Evolutionary conservation across 2,329 filamentous ascomycete genomes (phyloP).

Genomic region (Pestalotiopsis sp.): DNA sequence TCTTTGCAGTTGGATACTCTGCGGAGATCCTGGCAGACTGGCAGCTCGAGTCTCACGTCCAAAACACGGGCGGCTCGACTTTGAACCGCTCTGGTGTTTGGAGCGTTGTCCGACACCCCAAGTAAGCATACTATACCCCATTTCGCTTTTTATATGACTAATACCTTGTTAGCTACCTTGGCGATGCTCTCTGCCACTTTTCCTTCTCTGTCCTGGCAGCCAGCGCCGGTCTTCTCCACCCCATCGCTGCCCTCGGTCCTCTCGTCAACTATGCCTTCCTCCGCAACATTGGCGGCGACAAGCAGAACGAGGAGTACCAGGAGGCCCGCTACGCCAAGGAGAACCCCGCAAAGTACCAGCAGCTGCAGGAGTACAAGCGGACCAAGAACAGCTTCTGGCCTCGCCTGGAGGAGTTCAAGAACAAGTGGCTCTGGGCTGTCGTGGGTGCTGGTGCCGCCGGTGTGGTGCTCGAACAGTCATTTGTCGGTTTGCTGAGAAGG

Average conservation of each 20-base stretch:
- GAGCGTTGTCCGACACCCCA: slow-evolving; percentile 63
- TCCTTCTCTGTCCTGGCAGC: slow-evolving; percentile 61
- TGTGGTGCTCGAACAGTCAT: slow-evolving; percentile 45
- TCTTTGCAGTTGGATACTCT: slow-evolving; percentile 57
- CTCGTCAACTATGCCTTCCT: slow-evolving; percentile 61
- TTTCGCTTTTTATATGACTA: not conserved
- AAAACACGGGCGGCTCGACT: slow-evolving; percentile 35
- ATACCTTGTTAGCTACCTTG: slow-evolving; percentile 52
- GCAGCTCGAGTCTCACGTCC: slow-evolving; percentile 54
- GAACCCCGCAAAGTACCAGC: slow-evolving; percentile 51
- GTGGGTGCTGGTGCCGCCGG: slow-evolving; percentile 50
- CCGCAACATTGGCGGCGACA: slow-evolving; percentile 58
- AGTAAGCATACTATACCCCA: slow-evolving; percentile 45
- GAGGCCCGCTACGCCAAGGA: slow-evolving; percentile 52
- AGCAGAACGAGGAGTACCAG: slow-evolving; percentile 54
- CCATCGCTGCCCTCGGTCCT: slow-evolving; percentile 55
- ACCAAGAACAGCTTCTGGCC: slow-evolving; percentile 55
- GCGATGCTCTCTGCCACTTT: slow-evolving; percentile 58
- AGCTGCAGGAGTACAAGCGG: slow-evolving; percentile 47
- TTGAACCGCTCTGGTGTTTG: slow-evolving; percentile 60
- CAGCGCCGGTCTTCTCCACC: slow-evolving; percentile 55
- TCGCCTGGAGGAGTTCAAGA: slow-evolving; percentile 46
- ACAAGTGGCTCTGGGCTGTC: slow-evolving; percentile 59
- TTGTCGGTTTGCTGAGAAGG: not conserved
- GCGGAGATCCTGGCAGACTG: slow-evolving; percentile 58